These are phyloP conservation scores for Daldinia bambusicola DNA, from an alignment of 495 filamentous ascomycete genomes.

Conservation along the genomic window DNA sequence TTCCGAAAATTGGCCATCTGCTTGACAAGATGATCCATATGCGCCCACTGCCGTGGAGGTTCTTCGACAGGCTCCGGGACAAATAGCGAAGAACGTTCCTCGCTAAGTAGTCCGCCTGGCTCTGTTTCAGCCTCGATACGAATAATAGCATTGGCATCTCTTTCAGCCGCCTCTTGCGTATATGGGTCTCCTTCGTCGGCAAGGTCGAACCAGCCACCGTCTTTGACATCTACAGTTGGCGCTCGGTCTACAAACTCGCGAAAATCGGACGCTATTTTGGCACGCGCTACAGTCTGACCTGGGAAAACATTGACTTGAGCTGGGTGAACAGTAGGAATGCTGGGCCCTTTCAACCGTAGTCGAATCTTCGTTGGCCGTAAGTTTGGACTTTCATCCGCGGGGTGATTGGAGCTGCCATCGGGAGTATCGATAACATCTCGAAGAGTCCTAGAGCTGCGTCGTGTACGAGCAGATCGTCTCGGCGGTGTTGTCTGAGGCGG, in stretches of 20 bases:
- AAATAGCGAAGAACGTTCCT: slow-evolving; percentile 76
- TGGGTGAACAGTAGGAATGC: slow-evolving; percentile 64
- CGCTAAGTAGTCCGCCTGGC: slow-evolving; percentile 78
- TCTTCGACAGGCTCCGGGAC: slow-evolving; percentile 80
- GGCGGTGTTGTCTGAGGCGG: slow-evolving; percentile 47
- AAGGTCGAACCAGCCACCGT: slow-evolving; percentile 58
- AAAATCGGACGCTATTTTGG: slow-evolving; percentile 61
- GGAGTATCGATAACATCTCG: slow-evolving; percentile 30
- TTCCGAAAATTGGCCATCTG: slow-evolving; percentile 84
- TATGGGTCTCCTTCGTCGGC: slow-evolving; percentile 66
- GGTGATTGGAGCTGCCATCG: slow-evolving; percentile 40
- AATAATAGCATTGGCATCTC: slow-evolving; percentile 65
- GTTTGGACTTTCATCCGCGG: slow-evolving; percentile 42
- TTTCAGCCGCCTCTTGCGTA: slow-evolving; percentile 61
- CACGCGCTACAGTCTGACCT: slow-evolving; percentile 46
- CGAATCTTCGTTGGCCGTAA: slow-evolving; percentile 57
- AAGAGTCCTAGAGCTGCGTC: slow-evolving; percentile 51
- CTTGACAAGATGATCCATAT: slow-evolving; percentile 83
- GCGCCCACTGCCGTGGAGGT: slow-evolving; percentile 80
- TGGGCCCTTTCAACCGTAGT: slow-evolving; percentile 49
- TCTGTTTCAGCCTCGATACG: slow-evolving; percentile 75
- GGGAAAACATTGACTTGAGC: slow-evolving; percentile 57
- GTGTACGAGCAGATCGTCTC: slow-evolving; percentile 50
- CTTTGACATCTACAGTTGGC: slow-evolving; percentile 55
- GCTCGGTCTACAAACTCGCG: slow-evolving; percentile 63